phyloP scores from a whole-genome alignment of 2,329 filamentous ascomycete genomes.

The Aspergillus quadrilineatus region DNA sequence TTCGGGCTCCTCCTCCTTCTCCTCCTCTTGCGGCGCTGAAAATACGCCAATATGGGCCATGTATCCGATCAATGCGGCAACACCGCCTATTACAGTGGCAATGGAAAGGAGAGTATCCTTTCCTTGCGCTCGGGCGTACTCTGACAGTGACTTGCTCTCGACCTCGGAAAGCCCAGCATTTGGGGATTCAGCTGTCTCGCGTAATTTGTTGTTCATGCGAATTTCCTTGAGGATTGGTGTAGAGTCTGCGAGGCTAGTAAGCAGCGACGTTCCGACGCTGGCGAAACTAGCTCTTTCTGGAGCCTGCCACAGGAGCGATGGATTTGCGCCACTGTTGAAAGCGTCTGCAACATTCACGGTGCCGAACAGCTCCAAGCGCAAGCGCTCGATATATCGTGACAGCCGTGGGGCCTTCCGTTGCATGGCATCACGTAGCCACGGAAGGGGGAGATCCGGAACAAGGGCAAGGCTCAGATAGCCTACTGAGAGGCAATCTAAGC shows the following conservation, averaged over 20 bases:
- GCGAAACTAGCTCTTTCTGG: conserved; percentile 33
- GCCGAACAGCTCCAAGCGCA: conserved; percentile 42
- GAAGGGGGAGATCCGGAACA: conserved; percentile 58
- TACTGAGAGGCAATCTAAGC: conserved; percentile 75
- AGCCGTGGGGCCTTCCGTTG: conserved; percentile 49
- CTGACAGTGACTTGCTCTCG: conserved; percentile 28
- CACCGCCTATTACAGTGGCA: conserved; percentile 34
- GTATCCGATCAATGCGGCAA: conserved; percentile 39
- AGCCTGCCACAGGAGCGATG: conserved; percentile 40
- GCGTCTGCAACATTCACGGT: conserved; percentile 25
- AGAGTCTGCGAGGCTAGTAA: conserved; percentile 37
- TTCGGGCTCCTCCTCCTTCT: conserved; percentile 17
- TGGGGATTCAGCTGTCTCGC: conserved; percentile 29
- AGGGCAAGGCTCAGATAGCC: conserved; percentile 78
- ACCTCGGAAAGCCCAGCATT: conserved; percentile 24
- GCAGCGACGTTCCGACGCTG: conserved; percentile 35
- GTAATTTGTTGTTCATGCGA: conserved; percentile 39
- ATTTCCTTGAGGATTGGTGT: conserved; percentile 39
- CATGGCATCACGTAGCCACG: conserved; percentile 62
- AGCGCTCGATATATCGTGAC: conserved; percentile 45
- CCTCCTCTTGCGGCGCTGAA: conserved; percentile 7
- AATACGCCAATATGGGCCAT: conserved; percentile 35
- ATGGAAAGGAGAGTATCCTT: conserved; percentile 39
- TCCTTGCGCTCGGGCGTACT: conserved; percentile 26
- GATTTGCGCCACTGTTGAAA: conserved; percentile 14